Evolutionary conservation across 805 yeast genomes (phyloP), one percentile per base, ranked within the genome.

Genomic region (Starmerella gropengiesseri): DNA sequence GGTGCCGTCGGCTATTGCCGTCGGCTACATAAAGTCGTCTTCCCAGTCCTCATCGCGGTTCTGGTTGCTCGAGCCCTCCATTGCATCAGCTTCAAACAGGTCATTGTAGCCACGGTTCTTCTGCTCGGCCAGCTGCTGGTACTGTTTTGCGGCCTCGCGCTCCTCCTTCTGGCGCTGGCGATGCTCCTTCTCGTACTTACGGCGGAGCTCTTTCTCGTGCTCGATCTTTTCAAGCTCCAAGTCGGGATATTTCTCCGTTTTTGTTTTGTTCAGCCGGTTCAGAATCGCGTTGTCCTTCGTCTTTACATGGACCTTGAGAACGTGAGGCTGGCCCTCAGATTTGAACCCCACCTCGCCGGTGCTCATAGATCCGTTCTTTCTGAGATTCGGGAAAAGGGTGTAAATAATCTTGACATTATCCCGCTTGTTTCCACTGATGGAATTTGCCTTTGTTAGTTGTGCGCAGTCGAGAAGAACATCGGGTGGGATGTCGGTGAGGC

Each of bases 381-480:
- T 19, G 13, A 44, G n/a, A 23, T 44, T 82, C 80, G 44, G 20
- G 20, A 31, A 31, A 7, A 20, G 13, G 3, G 44, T 36, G 23
- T 44, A 44, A 11, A 22, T 14, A 11, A 44, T 22, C 17, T 36
- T 26, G 23, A 36, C 18, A 8, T 18, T 23, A 11, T 44, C 47
- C 16, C 41, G 37, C 27, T 44, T 44, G 25, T 17, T 36, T n/a
- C 39, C 39, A 19, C 25, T 25, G 31, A 81, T 81, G 4, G 87
- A 79, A 57, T 78, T 78, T 9, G 83, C 80, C 57, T 46, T 46
- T 22, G 89, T 78, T 43, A 83, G 63, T 53, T 82, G 93, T 1
- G 79, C 78, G 36, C 78, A 71, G 47, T 72, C 78, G n/a, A 57
- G 60, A 9, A 81, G 55, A 0, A 79, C 63, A 3, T 61, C 68